Conservation (phyloP, 78 protist genomes). For the Parvularia atlantis region DNA sequence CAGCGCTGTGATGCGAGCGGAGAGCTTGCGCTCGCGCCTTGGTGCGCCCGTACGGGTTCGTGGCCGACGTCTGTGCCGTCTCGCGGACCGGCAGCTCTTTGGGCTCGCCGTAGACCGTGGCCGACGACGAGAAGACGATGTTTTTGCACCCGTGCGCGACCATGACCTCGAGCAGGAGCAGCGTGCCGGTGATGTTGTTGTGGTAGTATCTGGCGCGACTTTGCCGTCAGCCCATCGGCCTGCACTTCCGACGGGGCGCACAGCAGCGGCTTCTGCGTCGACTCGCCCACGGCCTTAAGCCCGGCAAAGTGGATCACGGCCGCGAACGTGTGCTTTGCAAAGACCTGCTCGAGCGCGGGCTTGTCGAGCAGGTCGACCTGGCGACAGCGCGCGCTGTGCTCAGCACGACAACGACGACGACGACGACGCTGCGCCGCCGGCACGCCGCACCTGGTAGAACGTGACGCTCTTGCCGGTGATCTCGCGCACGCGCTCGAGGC, state of each 20-base stretch:
- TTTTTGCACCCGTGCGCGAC: constrained; percentile 24
- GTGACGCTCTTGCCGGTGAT: constrained; percentile 48
- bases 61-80: constrained; percentile 54
- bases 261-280: constrained; percentile 58
- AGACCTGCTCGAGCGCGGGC: constrained; percentile 37
- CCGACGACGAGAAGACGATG: constrained; percentile 91
- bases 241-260: too few species aligned
- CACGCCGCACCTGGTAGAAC: constrained; percentile 2
- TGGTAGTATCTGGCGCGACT: constrained; percentile 76
- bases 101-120: constrained; percentile 93
- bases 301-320: constrained; percentile 89
- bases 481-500: constrained; percentile 50
- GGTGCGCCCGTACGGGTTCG: constrained; percentile 93
- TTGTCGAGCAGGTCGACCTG: constrained; percentile 51
- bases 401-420: neutral
- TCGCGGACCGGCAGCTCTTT: constrained; percentile 57
- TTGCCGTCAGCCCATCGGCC: too few species aligned
- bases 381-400: neutral
- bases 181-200: constrained; percentile 79
- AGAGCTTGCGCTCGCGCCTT: too few species aligned
- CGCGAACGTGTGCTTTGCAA: constrained; percentile 10
- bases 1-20: too few species aligned
- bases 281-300: constrained; percentile 87
- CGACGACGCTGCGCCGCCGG: neutral
- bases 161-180: constrained; percentile 70